Evolutionary conservation across 2,329 filamentous ascomycete genomes (phyloP), one percentile per base, ranked within the genome.

Genomic region (Neurospora sp.): DNA sequence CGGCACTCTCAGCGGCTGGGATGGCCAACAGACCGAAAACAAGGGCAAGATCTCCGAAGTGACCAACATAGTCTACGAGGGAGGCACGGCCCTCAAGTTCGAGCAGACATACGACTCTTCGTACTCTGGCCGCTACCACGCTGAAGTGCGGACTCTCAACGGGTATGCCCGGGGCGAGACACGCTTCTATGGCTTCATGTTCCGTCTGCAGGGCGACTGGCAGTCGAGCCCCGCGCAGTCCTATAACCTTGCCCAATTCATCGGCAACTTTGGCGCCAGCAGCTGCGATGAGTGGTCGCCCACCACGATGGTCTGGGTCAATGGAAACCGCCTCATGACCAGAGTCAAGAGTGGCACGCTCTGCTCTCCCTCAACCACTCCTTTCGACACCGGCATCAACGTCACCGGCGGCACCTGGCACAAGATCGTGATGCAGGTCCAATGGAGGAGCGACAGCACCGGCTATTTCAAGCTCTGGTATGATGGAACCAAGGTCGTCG

Each of bases 191-290:
- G 83, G 84, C 42, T 86, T 86, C 75, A 77, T 78, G 0, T 85
- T 86, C 78, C 81, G 82, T n/a, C 80, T 86, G 8, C 78, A 80
- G 36, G 74, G 81, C 0, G 69, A 77, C 70, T 85, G 84, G 84
- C 76, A 85, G 72, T 84, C 83, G 74, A 73, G 75, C n/a, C 77
- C 77, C 15, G 75, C 76, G 1, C 82, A 84, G 75, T 77, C 76
- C 67, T 85, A 82, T 77, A 84, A 85, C 77, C 75, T 85, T 66
- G 82, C 80, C 0, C 84, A 86, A 76, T 86, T 85, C 78, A 85
- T 85, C 73, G 82, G 83, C 69, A 79, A 85, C 72, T 84, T 84
- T 71, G 76, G 76, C 1, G 79, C 80, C 71, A 78, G 80, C 3
- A 77, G 78, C 66, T 84, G 83, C 70, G 81, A 85, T 71, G 79